These are phyloP conservation scores for Schizosaccharomyces octosporus DNA, from an alignment of 805 yeast genomes.

Conservation along the genomic window DNA sequence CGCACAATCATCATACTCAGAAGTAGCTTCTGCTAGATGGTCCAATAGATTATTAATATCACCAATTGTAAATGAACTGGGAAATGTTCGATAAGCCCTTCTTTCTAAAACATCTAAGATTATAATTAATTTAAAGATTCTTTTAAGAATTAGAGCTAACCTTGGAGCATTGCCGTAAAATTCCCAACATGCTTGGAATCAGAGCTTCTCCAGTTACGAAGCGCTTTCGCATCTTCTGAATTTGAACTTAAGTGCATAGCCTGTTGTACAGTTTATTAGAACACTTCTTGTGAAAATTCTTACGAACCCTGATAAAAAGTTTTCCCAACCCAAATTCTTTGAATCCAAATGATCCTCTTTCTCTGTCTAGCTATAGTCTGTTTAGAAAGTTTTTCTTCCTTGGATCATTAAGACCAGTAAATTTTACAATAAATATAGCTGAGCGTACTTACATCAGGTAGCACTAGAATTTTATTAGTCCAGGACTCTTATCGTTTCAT, in stretches of 20 bases:
- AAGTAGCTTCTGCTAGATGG: constrained; percentile 14
- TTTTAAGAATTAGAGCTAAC: not conserved
- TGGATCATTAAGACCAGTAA: no score
- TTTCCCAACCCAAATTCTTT: constrained; percentile 38
- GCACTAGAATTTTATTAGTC: constrained; percentile 1
- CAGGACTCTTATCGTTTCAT: not conserved
- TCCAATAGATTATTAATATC: constrained; percentile 27
- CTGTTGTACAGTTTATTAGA: not conserved
- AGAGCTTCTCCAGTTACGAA: constrained; percentile 23
- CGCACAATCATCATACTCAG: not conserved
- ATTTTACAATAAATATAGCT: not conserved
- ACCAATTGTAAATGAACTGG: constrained; percentile 20
- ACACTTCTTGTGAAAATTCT: not conserved
- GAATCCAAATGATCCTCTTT: constrained; percentile 29
- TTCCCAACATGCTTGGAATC: constrained; percentile 16
- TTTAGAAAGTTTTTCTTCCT: no score
- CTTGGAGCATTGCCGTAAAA: constrained; percentile 25
- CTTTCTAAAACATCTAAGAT: constrained; percentile 20
- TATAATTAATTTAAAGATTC: not conserved
- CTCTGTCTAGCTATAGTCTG: constrained; percentile 37
- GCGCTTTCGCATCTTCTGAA: constrained; percentile 31
- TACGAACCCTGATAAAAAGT: constrained; percentile 15
- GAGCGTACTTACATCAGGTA: constrained; percentile 4
- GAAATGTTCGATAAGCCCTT: constrained; percentile 20
- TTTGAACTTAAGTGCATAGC: constrained; percentile 27